Base-by-base conservation (phyloP, 257 asterid genomes). In the Ligustrum vulgare region DNA sequence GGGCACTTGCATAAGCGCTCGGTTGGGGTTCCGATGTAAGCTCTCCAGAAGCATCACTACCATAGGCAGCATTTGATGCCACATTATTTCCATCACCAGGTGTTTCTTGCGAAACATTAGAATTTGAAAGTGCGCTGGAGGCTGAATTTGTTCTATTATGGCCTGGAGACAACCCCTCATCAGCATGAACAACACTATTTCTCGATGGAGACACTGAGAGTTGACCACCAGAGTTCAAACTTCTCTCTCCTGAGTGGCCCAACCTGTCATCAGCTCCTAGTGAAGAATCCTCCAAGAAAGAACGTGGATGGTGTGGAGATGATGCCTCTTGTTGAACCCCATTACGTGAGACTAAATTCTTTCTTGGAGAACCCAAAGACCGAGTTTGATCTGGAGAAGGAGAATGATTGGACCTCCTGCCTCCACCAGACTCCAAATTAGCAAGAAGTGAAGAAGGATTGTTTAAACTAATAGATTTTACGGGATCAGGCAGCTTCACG, bases 401-500 rank as follows among this genome's bases (percentile, higher is more conserved):
- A 60, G 86, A 75, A 43, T 66, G 79, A 60, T 82, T 83, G 69
- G 54, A 85, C 85, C 88, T 84, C 75, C 89, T 68, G 73, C 80
- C 82, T 34, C 83, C 86, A 76, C 82, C 89, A 54, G 63, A 54
- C 63, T 54, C 63, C 63, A 54, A 25, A n/a, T 54, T 54, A 5
- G 63, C 63, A 54, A 54, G 63, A n/a, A 54, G 63, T 54, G 63
- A 54, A 54, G 63, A 54, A 54, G 63, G 63, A n/a, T 54, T 25
- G n/a, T 54, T 54, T n/a, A 54, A n/a, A 28, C 63, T 54, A 54
- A 54, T 54, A 63, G 88, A 84, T 78, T 84, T 92, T 51, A 82
- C 60, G 0, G 97, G 93, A 81, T 92, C 93, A n/a, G 96, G 95
- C 78, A 92, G 83, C 86, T 90, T 89, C 71, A 92, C 90, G 33